Percentiles rank a stretch among this genome's conserved stretches.
phyloP scores from a whole-genome alignment of 1,284 basidiomycete species.

The Ceratobasidium sp. region DNA sequence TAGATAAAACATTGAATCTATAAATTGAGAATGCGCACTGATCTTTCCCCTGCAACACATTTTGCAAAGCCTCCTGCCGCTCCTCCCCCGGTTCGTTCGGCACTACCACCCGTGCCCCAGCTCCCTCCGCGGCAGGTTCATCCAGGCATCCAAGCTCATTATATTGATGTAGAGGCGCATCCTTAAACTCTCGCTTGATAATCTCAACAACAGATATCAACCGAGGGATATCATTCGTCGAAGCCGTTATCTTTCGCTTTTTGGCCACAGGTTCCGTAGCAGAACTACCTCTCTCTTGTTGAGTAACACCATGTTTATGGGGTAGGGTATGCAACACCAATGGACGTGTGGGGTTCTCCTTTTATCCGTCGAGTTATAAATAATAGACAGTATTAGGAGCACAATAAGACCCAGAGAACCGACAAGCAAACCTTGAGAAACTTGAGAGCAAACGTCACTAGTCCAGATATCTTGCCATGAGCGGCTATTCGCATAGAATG shows the following conservation, averaged over 20 bases:
- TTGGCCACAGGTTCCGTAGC: constrained; percentile 27
- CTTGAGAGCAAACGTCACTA: constrained; percentile 69
- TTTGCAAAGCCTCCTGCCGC: constrained; percentile 49
- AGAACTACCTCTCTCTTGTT: constrained; percentile 43
- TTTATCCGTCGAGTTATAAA: constrained; percentile 25
- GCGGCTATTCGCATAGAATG: constrained; percentile 68
- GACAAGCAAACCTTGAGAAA: constrained; percentile 65
- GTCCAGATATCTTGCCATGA: constrained; percentile 70
- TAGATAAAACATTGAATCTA: too few relatives aligned
- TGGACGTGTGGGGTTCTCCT: constrained; percentile 67
- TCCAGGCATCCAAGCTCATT: constrained; percentile 74
- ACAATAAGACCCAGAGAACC: neutral
- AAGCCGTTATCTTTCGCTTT: constrained; percentile 49
- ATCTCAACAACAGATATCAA: constrained; percentile 84
- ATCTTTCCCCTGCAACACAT: constrained; percentile 60
- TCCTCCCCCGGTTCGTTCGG: constrained; percentile 56
- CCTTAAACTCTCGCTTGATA: constrained; percentile 77
- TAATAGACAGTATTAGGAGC: constrained; percentile 5
- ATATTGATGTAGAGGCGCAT: constrained; percentile 78
- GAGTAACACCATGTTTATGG: constrained; percentile 43
- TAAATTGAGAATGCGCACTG: constrained; percentile 62
- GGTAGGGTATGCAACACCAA: constrained; percentile 77
- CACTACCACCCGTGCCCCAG: constrained; percentile 48
- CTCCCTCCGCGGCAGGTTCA: constrained; percentile 51
- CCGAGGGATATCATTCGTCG: constrained; percentile 66